Conservation (phyloP, 441 rosid genomes). For the Corymbia citriodora region DNA sequence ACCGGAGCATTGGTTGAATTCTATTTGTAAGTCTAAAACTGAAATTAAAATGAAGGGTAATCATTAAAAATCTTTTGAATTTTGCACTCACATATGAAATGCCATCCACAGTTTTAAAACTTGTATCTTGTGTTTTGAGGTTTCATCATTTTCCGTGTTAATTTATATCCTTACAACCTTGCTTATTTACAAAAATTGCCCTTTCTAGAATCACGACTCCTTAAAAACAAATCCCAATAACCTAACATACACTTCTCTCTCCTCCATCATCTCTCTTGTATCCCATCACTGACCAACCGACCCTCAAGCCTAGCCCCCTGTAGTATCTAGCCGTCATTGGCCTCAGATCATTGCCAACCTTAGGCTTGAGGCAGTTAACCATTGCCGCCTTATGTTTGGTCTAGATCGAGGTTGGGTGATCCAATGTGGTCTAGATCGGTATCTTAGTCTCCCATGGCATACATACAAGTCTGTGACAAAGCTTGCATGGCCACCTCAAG, state of each 20-base stretch:
- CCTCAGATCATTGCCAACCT: background rate
- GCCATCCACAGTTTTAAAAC: background rate
- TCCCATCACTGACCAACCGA: background rate
- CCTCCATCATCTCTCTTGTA: background rate
- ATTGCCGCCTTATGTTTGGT: background rate
- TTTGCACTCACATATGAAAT: background rate
- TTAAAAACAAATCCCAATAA: background rate
- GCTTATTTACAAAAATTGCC: background rate
- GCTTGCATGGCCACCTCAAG: background rate
- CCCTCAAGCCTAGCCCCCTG: background rate
- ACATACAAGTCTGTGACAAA: background rate
- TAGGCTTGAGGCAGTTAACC: background rate
- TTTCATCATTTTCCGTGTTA: background rate
- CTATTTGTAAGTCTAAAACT: background rate
- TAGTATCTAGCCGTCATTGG: background rate
- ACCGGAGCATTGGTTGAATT: rapidly evolving
- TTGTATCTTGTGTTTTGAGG: background rate
- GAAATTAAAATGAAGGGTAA: background rate
- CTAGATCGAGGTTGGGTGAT: background rate
- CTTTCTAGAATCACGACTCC: background rate
- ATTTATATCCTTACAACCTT: background rate
- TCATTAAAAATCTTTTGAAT: background rate
- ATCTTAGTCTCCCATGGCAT: background rate
- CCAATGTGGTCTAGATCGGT: background rate
- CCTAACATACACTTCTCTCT: background rate